Conservation (phyloP, 129 eudicot genomes). For the Helianthus tuberosus region DNA sequence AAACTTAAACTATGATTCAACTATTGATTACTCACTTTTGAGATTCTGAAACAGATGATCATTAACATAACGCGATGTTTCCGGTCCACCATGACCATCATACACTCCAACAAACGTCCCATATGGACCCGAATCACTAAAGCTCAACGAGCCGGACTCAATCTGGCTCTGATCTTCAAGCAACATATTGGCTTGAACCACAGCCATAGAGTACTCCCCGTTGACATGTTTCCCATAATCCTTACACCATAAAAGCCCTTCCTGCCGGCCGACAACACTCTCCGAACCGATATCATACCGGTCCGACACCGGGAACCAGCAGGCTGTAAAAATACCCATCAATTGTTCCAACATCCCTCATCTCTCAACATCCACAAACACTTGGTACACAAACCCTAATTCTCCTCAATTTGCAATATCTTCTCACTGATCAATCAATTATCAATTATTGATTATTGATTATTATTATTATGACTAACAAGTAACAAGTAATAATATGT, state of each 20-base stretch:
- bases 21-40: constrained; percentile 48
- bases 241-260: constrained; percentile 73
- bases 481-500: too few species aligned
- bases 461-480: neutral
- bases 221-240: constrained; percentile 60
- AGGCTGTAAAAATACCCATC: constrained; percentile 61
- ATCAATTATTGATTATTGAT: neutral
- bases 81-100: constrained; percentile 93
- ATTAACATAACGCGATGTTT: constrained; percentile 73
- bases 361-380: constrained; percentile 61
- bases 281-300: constrained; percentile 51
- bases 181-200: constrained; percentile 78
- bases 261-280: constrained; percentile 59
- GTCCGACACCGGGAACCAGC: constrained; percentile 63
- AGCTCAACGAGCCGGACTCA: constrained; percentile 79
- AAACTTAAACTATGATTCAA: neutral
- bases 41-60: constrained; percentile 72
- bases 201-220: constrained; percentile 87
- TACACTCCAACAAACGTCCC: constrained; percentile 86
- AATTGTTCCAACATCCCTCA: constrained; percentile 84
- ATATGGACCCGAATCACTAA: constrained; percentile 69
- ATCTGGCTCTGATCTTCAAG: constrained; percentile 88
- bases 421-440: neutral
- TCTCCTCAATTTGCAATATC: neutral
- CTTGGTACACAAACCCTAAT: constrained; percentile 27